These are phyloP conservation scores for Ophiocordyceps camponoti-rufipedis DNA, from an alignment of 2,329 filamentous ascomycete species.

Conservation along the genomic window DNA sequence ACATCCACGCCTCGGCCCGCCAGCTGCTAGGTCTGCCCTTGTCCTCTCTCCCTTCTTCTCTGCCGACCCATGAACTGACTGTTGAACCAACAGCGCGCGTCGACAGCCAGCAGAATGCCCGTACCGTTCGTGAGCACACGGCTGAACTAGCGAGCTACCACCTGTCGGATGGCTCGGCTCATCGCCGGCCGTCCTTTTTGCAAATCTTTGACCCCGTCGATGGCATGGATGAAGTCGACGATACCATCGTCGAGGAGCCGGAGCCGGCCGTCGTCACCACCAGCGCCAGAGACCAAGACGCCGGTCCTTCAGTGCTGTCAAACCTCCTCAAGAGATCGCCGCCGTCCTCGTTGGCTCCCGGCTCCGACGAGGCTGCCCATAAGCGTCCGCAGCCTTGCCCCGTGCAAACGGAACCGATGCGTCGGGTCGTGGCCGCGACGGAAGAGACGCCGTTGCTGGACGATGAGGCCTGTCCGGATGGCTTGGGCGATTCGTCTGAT, in stretches of 20 bases:
- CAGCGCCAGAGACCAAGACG: constrained; percentile 5
- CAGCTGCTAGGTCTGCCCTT: constrained; percentile 34
- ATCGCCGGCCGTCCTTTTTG: constrained; percentile 27
- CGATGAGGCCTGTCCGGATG: constrained; percentile 11
- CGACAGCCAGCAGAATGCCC: constrained; percentile 58
- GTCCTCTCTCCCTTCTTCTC: background rate
- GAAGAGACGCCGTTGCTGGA: constrained; percentile 32
- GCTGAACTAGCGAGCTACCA: constrained; percentile 74
- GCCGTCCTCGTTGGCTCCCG: constrained; percentile 15
- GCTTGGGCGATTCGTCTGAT: constrained; percentile 17
- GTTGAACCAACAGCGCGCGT: constrained; percentile 23
- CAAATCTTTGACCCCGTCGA: constrained; percentile 8
- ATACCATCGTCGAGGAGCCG: constrained; percentile 42
- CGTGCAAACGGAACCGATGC: constrained; percentile 3
- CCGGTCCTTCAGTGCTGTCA: constrained; percentile 24
- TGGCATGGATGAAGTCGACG: constrained; percentile 14
- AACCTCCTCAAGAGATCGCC: constrained; percentile 32
- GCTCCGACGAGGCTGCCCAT: constrained; percentile 1
- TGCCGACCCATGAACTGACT: background rate
- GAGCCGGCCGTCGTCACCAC: constrained; percentile 20
- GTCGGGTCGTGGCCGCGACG: constrained; percentile 6
- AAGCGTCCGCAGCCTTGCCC: background rate
- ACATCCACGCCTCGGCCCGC: constrained; percentile 47
- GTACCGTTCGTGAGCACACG: constrained; percentile 69
- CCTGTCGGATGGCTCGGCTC: constrained; percentile 41